Evolutionary conservation across 2,329 filamentous ascomycete genomes (phyloP), one percentile per base, ranked within the genome.

Genomic region (Beauveria sp.): DNA sequence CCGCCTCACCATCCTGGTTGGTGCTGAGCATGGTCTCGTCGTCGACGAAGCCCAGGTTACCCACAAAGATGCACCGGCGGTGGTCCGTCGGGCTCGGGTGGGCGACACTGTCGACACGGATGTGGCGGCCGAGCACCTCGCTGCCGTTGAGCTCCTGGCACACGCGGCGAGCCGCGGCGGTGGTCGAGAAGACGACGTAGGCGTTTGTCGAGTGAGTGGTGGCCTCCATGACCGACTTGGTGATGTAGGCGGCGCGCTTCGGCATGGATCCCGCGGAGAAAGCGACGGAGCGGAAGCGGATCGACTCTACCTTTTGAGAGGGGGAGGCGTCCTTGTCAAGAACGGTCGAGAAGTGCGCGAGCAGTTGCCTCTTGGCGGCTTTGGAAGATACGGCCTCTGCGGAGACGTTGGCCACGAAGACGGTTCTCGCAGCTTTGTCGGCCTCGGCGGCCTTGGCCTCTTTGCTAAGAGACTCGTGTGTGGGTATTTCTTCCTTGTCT

Each of bases 21-120:
- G 85, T 84, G 57, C 83, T 83, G 24, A 89, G 75, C 56, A 88
- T 80, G 45, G 84, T 89, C 76, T 97, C 93, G 66, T 97, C 91
- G 69, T 97, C 93, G 18, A 99, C 91, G 69, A 99, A 99, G 55
- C 91, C 92, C 1, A 99, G 82, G 71, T 99, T 99, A n/a, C 95
- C 95, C 28, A 99, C 90, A 70, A 99, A 99, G 18, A 99, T 87
- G 73, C 95, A 99, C 60, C 93, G 89, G 63, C 89, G 87, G 73
- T 96, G 87, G 71, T 96, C 93, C 20, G 87, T 85, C 46, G 87
- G 84, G 16, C 89, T 82, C 0, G 95, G 95, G 74, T 97, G 92
- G 0, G 93, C 91, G 40, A 99, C 87, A 66, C 87, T 91, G 76
- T 99, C 95, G 26, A 93, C 93, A 47, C 93, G 87, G 61, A 99